Evolutionary conservation across 352 stramenopile genomes (phyloP), one percentile per base, ranked within the genome.

Genomic region (Phytophthora palmivora): DNA sequence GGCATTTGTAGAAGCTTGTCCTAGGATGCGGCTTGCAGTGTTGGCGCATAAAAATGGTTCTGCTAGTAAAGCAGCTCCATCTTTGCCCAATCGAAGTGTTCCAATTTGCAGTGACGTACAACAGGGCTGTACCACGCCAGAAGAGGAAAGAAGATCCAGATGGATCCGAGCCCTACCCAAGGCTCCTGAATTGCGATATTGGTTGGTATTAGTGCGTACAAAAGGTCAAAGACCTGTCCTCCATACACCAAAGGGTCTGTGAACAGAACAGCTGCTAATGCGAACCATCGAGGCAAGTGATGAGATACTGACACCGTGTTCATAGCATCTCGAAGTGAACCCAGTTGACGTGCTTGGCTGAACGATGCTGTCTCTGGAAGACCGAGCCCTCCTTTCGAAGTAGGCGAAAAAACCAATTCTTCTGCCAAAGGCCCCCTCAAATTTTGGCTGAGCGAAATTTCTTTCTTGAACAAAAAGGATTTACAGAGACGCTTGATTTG

Each of bases 291-390:
- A 14, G 57, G 57, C 1, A 58, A 19, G 1, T 4, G 1, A 16
- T 52, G 41, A 0, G 16, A 18, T 1, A 14, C 14, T 0, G 28
- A 37, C 2, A 43, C 39, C 1, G 39, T 9, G 3, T 19, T 0
- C 38, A 58, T 58, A 0, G 57, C 57, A 28, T 65, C 57, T 0
- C 57, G 57, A 4, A 65, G 39, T 0, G 47, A 58, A 18, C 57
- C 53, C 0, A 65, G 11, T 18, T 65, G 47, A 11, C 58, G 47
- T 3, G 47, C 30, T 0, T 54, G 38, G 18, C 39, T 43, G 12
- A 58, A 64, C 0, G 28, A 6, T 0, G n/a, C 8, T 0, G 30
- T 46, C 6, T 49, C 45, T 10, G 55, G 55, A 2, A 63, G 44
- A 1, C 46, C 56, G 2, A 64, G 30, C 1, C 56, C 56, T 3